Evolutionary conservation across 2,329 filamentous ascomycete genomes (phyloP), one percentile per base, ranked within the genome.

Genomic region (Sphaerulina vaccinii): DNA sequence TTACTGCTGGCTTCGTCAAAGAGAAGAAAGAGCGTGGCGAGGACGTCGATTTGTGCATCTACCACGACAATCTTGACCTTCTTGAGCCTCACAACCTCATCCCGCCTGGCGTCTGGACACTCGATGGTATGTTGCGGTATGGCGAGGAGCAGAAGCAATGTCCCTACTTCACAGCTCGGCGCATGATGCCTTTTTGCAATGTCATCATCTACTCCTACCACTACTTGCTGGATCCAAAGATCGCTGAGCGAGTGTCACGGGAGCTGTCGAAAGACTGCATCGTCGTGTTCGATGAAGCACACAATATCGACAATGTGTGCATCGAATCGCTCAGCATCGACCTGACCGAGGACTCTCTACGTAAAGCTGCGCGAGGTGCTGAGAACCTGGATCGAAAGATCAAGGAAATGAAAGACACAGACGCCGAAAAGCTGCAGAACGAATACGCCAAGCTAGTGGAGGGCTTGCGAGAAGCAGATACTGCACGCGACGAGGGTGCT

Each of bases 151-250:
- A 96, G 58, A 96, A 96, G 68, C 93, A 97, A 70, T 99, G 93
- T 63, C 93, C 93, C 0, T 99, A 99, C 69, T 99, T 99, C 64
- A 96, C 92, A 11, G 88, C 90, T 11, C 81, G 93, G 52, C 84
- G 93, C 58, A 99, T 99, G 93, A 97, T 99, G 92, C 87, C 93
- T 65, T 97, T 91, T 68, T 99, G 93, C 79, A 97, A 99, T 69
- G 90, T 99, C 67, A 96, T 99, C 66, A 99, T 99, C 61, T 99
- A 99, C 74, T 99, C 93, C 0, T 99, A 99, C 68, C 93, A 99
- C 71, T 99, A 99, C 67, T 82, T 99, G 2, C 82, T 99, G 13
- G 95, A 99, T 65, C 93, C 93, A 2, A 99, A 99, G 70, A 99
- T 99, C 64, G 93, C 93, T 10, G 93, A 99, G 68, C 73, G 92